Base-by-base conservation (phyloP, 1,284 basidiomycete genomes). In the Afroboletus lepidellus region DNA sequence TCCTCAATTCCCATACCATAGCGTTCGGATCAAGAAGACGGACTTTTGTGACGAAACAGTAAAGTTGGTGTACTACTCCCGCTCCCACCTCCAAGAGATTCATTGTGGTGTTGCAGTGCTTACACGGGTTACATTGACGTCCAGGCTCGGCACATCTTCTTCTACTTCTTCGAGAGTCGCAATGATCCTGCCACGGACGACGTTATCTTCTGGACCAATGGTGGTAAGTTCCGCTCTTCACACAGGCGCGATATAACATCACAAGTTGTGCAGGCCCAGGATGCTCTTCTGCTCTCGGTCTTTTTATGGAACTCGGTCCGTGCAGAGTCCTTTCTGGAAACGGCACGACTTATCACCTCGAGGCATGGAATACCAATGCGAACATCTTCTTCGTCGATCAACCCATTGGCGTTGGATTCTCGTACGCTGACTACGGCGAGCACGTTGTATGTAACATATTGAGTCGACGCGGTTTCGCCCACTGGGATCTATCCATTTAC, bases 131-230 rank as follows among this genome's bases (percentile, higher is more conserved):
- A 85, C 60, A 69, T 86, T 20, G 84, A 85, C 55, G 76, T 85
- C 11, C 83, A 81, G 45, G 81, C 83, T 34, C 60, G 84, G 55
- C 83, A 84, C 56, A 67, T 92, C 29, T 93, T 64, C 30, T 63
- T 92, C 74, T 93, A 90, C 75, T 93, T 92, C 67, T 93, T 94
- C 70, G 90, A 93, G 69, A 87, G 84, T 49, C 74, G 90, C 50
- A 78, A 71, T 53, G 74, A 87, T 55, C 88, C 88, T 1, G 74
- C 77, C 29, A 79, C 72, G 38, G 85, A 89, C 60, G 83, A 85
- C 54, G 76, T 89, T 6, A 76, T 86, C 29, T 77, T 85, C 54
- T 87, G 84, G 84, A 84, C 82, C 3, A 62, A 66, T 9, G 64
- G 64, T 25, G 61, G 61, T 66, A 24, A 80, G 69, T 60, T 11